Conservation (phyloP, 2,329 filamentous ascomycete genomes). For the Hortaea sp. region DNA sequence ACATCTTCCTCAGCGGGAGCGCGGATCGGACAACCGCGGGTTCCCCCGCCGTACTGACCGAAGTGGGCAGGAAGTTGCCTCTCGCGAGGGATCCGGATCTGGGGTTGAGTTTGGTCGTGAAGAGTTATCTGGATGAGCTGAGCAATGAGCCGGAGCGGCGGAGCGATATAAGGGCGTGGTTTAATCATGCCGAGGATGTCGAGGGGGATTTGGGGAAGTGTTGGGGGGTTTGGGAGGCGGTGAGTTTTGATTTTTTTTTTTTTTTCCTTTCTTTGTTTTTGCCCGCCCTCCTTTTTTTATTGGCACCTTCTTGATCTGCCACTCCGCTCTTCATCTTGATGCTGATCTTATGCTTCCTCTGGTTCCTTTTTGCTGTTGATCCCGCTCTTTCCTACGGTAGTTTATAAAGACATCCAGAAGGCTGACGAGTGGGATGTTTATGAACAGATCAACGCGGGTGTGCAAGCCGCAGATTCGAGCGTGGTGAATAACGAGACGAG, state of each 20-base stretch:
- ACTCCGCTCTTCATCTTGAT: neutral
- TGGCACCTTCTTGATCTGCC: neutral
- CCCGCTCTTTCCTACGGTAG: no score
- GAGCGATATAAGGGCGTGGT: constrained; percentile 47
- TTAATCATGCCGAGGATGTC: constrained; percentile 51
- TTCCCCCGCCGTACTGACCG: constrained; percentile 40
- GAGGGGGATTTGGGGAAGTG: constrained; percentile 48
- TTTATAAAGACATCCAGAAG: no score
- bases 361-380: neutral
- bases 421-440: no score
- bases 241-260: constrained; percentile 28
- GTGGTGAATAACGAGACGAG: constrained; percentile 34
- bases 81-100: constrained; percentile 63
- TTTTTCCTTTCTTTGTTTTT: neutral
- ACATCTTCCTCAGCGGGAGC: constrained; percentile 72
- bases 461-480: constrained; percentile 44
- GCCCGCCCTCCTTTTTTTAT: neutral
- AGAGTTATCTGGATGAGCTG: constrained; percentile 68
- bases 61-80: constrained; percentile 59
- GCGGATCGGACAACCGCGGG: constrained; percentile 49
- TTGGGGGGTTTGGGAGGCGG: constrained; percentile 56
- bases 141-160: constrained; percentile 42
- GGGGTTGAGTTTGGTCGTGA: constrained; percentile 67
- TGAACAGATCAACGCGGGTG: constrained; percentile 45
- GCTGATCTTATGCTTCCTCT: constrained; percentile 3